Evolutionary conservation across 345 rosid genomes (phyloP).

Genomic region (Eucalyptus victrix): DNA sequence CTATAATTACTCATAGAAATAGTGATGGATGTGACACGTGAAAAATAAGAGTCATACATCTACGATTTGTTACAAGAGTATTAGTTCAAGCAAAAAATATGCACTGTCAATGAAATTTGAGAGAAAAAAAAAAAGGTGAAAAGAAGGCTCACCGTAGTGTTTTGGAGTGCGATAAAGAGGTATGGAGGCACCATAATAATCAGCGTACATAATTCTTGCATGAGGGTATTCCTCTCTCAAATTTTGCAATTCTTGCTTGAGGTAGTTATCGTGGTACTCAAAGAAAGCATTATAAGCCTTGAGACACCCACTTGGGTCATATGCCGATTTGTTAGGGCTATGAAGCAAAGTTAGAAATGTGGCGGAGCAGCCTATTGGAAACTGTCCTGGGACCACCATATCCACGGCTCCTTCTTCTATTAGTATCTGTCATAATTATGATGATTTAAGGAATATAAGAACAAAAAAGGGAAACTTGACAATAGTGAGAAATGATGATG

Average conservation of each 20-base stretch:
- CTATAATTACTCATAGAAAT: not conserved
- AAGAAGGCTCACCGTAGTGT: conserved; percentile 23
- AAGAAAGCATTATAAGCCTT: conserved; percentile 30
- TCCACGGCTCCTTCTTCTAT: conserved; percentile 61
- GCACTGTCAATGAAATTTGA: not conserved
- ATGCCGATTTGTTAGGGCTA: conserved; percentile 14
- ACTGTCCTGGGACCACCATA: conserved; percentile 52
- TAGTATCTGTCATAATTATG: conserved; percentile 13
- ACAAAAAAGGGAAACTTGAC: not conserved
- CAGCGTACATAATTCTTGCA: conserved; percentile 37
- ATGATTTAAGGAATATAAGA: not conserved
- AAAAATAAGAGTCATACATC: not conserved
- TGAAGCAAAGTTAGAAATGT: conserved; percentile 28
- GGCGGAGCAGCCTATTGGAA: conserved; percentile 54
- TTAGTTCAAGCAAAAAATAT: not conserved
- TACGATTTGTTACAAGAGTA: not conserved
- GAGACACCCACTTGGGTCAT: conserved; percentile 40
- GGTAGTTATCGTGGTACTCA: conserved; percentile 26
- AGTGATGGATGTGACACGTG: not conserved
- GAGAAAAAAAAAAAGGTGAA: not conserved
- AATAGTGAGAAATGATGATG: not conserved
- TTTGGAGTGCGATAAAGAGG: conserved; percentile 23
- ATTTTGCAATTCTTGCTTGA: conserved; percentile 15
- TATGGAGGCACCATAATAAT: conserved; percentile 34
- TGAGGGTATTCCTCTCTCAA: conserved; percentile 34